Evolutionary conservation across 176 grass and related monocot genomes (phyloP).

Genomic region (Chrysopogon serrulatus): DNA sequence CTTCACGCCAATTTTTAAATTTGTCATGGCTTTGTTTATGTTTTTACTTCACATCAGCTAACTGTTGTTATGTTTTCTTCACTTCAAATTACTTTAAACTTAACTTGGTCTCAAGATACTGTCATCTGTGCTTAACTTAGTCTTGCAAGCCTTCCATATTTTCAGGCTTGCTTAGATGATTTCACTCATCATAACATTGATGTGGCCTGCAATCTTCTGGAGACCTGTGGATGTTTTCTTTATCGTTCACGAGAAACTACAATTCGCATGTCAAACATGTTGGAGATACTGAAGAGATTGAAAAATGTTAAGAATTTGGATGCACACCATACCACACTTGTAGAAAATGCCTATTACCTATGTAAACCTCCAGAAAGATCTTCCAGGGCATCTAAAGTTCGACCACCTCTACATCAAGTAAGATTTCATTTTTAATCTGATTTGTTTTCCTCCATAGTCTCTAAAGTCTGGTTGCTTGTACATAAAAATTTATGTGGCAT

Average conservation of each 20-base stretch:
- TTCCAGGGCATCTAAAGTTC: slow-evolving; percentile 79
- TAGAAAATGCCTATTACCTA: slow-evolving; percentile 97
- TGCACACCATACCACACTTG: slow-evolving; percentile 89
- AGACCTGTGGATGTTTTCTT: slow-evolving; percentile 88
- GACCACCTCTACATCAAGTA: slow-evolving; percentile 87
- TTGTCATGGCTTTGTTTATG: not conserved
- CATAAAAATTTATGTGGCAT: not conserved
- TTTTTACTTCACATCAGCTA: not conserved
- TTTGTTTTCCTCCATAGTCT: not conserved
- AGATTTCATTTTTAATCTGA: slow-evolving; percentile 28
- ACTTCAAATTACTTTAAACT: not conserved
- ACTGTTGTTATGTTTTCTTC: not conserved
- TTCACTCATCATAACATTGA: slow-evolving; percentile 99
- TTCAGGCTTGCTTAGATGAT: slow-evolving; percentile 92
- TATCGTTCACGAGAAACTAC: slow-evolving; percentile 97
- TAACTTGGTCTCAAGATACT: not conserved
- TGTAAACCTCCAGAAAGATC: slow-evolving; percentile 97
- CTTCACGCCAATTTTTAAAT: not conserved
- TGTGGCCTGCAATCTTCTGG: slow-evolving; percentile 96
- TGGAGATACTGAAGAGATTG: slow-evolving; percentile 93
- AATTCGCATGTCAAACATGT: slow-evolving; percentile 90
- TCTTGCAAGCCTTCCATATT: slow-evolving; percentile 20
- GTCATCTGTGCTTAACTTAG: not conserved
- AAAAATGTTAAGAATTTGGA: slow-evolving; percentile 99
- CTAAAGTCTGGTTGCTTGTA: not conserved